These are phyloP conservation scores for Thelonectria discophora DNA, from an alignment of 2,329 filamentous ascomycete species.

Conservation along the genomic window DNA sequence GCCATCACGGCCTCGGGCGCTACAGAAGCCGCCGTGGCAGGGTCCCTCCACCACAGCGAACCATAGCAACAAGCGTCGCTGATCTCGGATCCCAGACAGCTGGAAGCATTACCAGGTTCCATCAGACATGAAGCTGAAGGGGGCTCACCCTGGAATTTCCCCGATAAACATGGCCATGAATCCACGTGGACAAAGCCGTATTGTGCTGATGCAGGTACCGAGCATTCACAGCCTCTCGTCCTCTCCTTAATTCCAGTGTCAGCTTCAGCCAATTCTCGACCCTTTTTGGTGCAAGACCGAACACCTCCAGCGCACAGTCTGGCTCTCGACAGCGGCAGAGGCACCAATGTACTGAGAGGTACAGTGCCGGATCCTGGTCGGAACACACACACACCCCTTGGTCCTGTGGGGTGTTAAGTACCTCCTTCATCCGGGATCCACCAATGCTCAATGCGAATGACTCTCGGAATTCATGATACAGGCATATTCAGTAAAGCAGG, in stretches of 20 bases:
- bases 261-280: no score
- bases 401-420: conserved; percentile 24
- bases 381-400: conserved; percentile 17
- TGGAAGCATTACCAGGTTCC: conserved; percentile 25
- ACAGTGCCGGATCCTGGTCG: conserved; percentile 3
- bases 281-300: not conserved
- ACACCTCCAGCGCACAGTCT: conserved; percentile 14
- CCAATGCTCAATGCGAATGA: conserved; percentile 26
- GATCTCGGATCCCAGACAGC: conserved; percentile 36
- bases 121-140: conserved; percentile 7
- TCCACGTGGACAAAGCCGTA: conserved; percentile 36
- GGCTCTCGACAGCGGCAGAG: not conserved
- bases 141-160: conserved; percentile 5
- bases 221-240: not conserved
- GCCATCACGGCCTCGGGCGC: conserved; percentile 19
- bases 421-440: conserved; percentile 14
- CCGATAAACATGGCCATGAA: conserved; percentile 28
- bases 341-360: conserved; percentile 18
- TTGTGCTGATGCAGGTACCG: conserved; percentile 39
- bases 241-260: no score
- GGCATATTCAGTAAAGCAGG: conserved; percentile 34
- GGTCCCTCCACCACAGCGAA: conserved; percentile 30
- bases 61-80: conserved; percentile 35
- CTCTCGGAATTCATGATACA: conserved; percentile 12
- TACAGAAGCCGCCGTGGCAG: conserved; percentile 21